Conservation (phyloP, 2,329 filamentous ascomycete genomes). For the Neonectria coccinea region DNA sequence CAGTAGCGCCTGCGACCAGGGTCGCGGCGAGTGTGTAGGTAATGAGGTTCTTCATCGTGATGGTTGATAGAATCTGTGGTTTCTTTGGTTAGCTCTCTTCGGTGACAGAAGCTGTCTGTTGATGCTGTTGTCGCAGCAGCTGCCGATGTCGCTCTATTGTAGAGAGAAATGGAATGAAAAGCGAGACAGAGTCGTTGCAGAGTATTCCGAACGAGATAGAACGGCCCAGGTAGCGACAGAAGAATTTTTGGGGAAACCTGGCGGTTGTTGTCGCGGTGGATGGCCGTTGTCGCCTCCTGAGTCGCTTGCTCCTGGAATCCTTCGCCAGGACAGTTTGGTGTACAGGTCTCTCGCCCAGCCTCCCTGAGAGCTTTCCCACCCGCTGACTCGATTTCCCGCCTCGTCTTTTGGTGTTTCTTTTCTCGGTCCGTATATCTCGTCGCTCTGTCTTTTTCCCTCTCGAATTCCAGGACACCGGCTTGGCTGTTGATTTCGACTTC, state of each 20-base stretch:
- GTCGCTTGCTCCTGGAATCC: slow-evolving; percentile 1
- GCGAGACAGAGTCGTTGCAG: not conserved
- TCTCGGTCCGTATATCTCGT: not conserved
- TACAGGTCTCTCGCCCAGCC: slow-evolving; percentile 3
- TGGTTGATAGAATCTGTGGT: slow-evolving; percentile 30
- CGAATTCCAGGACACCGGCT: not conserved
- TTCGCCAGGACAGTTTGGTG: slow-evolving; percentile 3
- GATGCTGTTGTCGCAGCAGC: not conserved
- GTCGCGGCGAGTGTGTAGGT: slow-evolving; percentile 65
- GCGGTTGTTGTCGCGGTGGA: not conserved
- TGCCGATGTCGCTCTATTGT: slow-evolving; percentile 15
- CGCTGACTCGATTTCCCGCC: not conserved
- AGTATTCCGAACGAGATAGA: slow-evolving; percentile 12
- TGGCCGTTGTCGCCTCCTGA: slow-evolving; percentile 13
- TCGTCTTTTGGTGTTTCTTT: not conserved
- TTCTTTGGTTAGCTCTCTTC: slow-evolving; percentile 33
- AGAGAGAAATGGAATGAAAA: slow-evolving; percentile 8
- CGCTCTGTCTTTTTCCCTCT: slow-evolving; percentile 22
- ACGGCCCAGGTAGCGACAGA: not conserved
- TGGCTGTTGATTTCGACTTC: not conserved
- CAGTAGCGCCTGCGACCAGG: slow-evolving; percentile 64
- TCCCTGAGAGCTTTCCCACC: not conserved
- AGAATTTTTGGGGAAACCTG: not conserved
- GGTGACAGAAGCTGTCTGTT: slow-evolving; percentile 15
- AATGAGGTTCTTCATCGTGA: slow-evolving; percentile 63